A percentile compares a stretch with the other conserved stretches of the same genome.
phyloP scores from a whole-genome alignment of 1,284 basidiomycete species.

The Vanrija sp. region DNA sequence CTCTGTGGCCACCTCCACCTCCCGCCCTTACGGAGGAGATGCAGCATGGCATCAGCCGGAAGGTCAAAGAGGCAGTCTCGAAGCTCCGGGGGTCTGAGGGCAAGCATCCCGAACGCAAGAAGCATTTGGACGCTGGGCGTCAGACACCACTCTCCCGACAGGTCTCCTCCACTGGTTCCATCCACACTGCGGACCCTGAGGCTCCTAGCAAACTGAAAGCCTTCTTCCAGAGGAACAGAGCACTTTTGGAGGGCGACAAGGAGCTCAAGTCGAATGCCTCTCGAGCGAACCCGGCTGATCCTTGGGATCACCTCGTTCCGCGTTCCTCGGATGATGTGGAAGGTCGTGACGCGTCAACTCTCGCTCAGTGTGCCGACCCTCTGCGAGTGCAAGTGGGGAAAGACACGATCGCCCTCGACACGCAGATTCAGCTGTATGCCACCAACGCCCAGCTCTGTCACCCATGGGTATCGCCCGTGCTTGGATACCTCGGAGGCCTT shows the following conservation, averaged over 20 bases:
- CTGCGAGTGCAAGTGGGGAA: slow-evolving; percentile 26
- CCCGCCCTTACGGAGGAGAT: slow-evolving; percentile 64
- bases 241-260: neutral
- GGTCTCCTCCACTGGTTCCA: neutral
- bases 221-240: neutral
- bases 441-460: slow-evolving; percentile 78
- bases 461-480: slow-evolving; percentile 77
- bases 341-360: slow-evolving; percentile 14
- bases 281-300: slow-evolving; percentile 35
- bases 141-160: neutral
- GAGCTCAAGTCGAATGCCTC: slow-evolving; percentile 14
- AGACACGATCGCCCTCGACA: slow-evolving; percentile 34
- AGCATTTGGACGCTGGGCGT: too few species aligned
- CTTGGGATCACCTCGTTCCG: slow-evolving; percentile 15
- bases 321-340: neutral
- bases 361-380: slow-evolving; percentile 31
- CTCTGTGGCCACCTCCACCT: slow-evolving; percentile 85
- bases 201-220: neutral
- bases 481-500: slow-evolving; percentile 84
- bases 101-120: too few species aligned
- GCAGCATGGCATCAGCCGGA: slow-evolving; percentile 60
- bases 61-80: slow-evolving; percentile 59
- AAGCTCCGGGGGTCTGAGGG: neutral
- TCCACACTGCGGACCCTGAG: slow-evolving; percentile 7
- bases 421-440: slow-evolving; percentile 83